phyloP scores from a whole-genome alignment of 805 yeast genomes.

The Diddensiella santjacobensis region DNA sequence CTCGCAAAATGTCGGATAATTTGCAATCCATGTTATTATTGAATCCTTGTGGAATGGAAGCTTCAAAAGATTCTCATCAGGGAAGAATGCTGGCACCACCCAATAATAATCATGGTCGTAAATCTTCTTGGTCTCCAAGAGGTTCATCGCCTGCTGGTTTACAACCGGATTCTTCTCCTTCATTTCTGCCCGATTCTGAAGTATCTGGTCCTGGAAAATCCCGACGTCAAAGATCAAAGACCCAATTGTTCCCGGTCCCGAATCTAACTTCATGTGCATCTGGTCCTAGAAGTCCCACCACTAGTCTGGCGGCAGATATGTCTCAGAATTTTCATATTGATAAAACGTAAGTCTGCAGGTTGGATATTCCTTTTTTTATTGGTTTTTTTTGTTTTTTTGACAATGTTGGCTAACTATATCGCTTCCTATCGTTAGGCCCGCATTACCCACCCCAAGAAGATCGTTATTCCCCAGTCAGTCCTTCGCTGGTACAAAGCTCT shows the following conservation, averaged over 20 bases:
- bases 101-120: background rate
- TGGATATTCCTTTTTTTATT: background rate
- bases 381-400: no score
- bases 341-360: conserved; percentile 18
- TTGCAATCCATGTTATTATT: conserved; percentile 14
- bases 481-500: conserved; percentile 1
- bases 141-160: conserved; percentile 2
- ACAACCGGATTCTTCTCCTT: conserved; percentile 20
- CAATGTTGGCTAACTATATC: background rate
- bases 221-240: conserved; percentile 10
- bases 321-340: conserved; percentile 36
- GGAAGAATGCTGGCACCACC: background rate
- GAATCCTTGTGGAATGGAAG: background rate
- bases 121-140: background rate
- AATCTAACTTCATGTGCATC: conserved; percentile 10
- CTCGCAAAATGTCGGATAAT: conserved; percentile 15
- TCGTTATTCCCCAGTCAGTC: conserved; percentile 28
- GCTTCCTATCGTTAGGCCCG: conserved; percentile 22
- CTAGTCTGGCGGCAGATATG: conserved; percentile 36
- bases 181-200: conserved; percentile 18
- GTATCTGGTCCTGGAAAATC: conserved; percentile 18
- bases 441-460: conserved; percentile 34
- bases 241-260: conserved; percentile 19
- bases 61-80: background rate
- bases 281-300: conserved; percentile 24